phyloP scores from a whole-genome alignment of 768 basidiomycete species.

The Glaciozyma martinii region DNA sequence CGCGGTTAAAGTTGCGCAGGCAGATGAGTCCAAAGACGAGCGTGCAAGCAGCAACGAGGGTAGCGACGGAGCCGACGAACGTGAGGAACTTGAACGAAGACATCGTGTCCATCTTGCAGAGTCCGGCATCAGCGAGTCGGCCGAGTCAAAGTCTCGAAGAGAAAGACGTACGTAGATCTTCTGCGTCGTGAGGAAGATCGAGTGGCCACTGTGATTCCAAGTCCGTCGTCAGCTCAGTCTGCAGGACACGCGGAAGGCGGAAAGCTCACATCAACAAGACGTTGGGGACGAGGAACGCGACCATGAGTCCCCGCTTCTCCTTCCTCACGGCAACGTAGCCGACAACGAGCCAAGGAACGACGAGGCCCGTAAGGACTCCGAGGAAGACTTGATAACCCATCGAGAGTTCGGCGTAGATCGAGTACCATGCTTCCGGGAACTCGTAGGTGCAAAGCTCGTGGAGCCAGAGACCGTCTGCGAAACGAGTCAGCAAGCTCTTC shows the following conservation, averaged over 20 bases:
- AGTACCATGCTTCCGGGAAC: neutral
- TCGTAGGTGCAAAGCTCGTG: neutral
- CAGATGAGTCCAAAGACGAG: neutral
- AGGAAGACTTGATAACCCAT: neutral
- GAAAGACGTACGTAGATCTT: neutral
- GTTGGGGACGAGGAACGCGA: neutral
- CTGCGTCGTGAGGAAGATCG: neutral
- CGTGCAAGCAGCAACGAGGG: neutral
- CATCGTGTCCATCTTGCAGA: neutral
- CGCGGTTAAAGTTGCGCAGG: neutral
- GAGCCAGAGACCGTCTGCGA: neutral
- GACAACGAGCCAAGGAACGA: neutral
- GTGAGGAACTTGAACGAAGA: constrained; percentile 1
- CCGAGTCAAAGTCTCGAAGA: neutral
- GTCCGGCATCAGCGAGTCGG: neutral
- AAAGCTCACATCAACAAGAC: neutral
- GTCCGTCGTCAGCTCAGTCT: neutral
- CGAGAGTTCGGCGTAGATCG: neutral
- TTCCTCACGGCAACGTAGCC: neutral
- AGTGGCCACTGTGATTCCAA: neutral
- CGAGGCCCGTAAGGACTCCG: neutral
- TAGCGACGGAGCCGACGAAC: neutral
- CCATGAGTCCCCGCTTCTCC: neutral
- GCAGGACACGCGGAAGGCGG: neutral
- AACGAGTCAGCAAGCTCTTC: neutral